These are phyloP conservation scores for Ceratocystis variospora DNA, from an alignment of 2,329 filamentous ascomycete genomes.

Conservation along the genomic window DNA sequence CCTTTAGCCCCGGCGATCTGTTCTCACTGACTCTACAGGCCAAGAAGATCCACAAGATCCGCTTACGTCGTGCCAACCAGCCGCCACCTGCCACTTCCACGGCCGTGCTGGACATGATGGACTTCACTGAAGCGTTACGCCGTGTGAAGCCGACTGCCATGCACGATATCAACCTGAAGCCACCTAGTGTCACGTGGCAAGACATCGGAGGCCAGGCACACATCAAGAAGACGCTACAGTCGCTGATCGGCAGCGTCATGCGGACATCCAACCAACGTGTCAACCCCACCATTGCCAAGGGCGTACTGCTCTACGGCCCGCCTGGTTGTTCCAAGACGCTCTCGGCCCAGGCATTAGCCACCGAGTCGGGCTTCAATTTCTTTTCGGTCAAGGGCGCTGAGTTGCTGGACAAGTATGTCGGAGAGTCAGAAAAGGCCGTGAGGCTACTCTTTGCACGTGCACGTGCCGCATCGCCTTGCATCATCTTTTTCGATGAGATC, in stretches of 20 bases:
- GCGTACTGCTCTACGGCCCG: constrained; percentile 78
- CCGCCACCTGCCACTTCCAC: constrained; percentile 35
- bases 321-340: constrained; percentile 93
- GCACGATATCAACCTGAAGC: constrained; percentile 77
- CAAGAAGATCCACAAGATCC: constrained; percentile 24
- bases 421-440: constrained; percentile 77
- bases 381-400: constrained; percentile 89
- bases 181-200: constrained; percentile 70
- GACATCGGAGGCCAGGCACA: constrained; percentile 76
- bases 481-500: constrained; percentile 67
- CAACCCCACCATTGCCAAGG: constrained; percentile 52
- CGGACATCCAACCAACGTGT: constrained; percentile 26
- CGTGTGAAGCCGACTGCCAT: constrained; percentile 70
- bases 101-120: constrained; percentile 28
- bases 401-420: constrained; percentile 91
- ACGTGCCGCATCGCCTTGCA: constrained; percentile 68
- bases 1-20: constrained; percentile 71
- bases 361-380: constrained; percentile 83
- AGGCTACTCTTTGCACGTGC: constrained; percentile 78
- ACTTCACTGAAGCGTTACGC: constrained; percentile 52
- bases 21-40: constrained; percentile 41
- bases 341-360: constrained; percentile 79
- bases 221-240: constrained; percentile 50
- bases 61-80: constrained; percentile 22
- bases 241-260: constrained; percentile 30